Percentiles rank a stretch among this genome's conserved stretches.
Conservation (phyloP, 1,139 yeast species). For the Lizanozyma gosingica region DNA sequence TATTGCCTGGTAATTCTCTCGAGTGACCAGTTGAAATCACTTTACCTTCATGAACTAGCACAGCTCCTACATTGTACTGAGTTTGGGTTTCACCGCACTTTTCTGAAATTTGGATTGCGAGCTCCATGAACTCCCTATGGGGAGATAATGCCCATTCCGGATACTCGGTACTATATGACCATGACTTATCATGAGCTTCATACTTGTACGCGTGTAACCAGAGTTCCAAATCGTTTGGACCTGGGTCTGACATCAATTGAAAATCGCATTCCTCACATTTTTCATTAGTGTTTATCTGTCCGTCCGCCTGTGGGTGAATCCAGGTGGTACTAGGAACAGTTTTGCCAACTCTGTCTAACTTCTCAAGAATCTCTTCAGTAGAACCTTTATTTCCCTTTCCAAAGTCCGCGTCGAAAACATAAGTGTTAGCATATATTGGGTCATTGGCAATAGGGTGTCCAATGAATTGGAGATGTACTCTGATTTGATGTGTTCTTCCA, state of each 20-base stretch:
- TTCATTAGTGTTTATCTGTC: constrained; percentile 52
- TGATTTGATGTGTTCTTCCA: constrained; percentile 90
- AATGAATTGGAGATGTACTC: constrained; percentile 81
- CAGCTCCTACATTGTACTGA: constrained; percentile 92
- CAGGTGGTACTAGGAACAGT: constrained; percentile 59
- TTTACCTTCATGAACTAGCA: constrained; percentile 58
- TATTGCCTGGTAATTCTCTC: constrained; percentile 87
- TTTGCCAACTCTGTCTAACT: constrained; percentile 61
- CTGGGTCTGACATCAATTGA: constrained; percentile 82
- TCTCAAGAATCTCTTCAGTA: constrained; percentile 31
- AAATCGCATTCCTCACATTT: constrained; percentile 60
- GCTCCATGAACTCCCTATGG: constrained; percentile 45
- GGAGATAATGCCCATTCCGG: constrained; percentile 82
- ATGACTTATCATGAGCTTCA: constrained; percentile 44
- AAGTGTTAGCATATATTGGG: constrained; percentile 64
- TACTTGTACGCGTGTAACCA: constrained; percentile 89
- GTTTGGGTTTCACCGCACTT: constrained; percentile 79
- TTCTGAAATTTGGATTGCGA: constrained; percentile 69
- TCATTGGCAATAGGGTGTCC: constrained; percentile 94
- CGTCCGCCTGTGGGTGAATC: constrained; percentile 48
- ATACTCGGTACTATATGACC: constrained; percentile 72
- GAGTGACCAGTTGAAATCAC: constrained; percentile 78
- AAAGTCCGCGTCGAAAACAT: constrained; percentile 61
- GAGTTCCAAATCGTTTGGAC: constrained; percentile 72
- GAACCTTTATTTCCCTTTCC: constrained; percentile 49